A percentile compares a stretch with the other conserved stretches of the same genome.
These are phyloP conservation scores for Ceriops decandra DNA, from an alignment of 345 rosid genomes.

Conservation along the genomic window DNA sequence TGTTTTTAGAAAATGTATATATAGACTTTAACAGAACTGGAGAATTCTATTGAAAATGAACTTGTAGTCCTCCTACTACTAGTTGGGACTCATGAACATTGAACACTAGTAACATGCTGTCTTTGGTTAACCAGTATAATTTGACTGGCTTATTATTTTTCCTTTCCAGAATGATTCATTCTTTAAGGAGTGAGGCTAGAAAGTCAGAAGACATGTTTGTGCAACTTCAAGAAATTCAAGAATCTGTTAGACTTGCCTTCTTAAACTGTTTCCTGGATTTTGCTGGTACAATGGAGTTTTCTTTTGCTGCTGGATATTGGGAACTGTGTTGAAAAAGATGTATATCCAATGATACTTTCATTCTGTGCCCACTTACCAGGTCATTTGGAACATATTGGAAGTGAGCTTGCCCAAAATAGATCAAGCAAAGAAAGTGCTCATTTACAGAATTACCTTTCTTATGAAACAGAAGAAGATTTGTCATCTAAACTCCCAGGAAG, in stretches of 20 bases:
- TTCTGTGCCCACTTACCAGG: conserved; percentile 34
- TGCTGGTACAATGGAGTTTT: conserved; percentile 58
- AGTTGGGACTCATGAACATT: background rate
- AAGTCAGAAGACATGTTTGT: conserved; percentile 70
- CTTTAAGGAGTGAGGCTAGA: conserved; percentile 70
- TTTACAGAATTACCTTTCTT: conserved; percentile 58
- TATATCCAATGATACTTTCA: conserved; percentile 15
- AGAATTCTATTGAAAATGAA: too few relatives aligned
- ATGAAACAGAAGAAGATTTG: conserved; percentile 40
- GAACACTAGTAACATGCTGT: too few relatives aligned
- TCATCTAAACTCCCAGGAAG: conserved; percentile 56
- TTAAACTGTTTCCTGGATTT: conserved; percentile 95
- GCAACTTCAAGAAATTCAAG: conserved; percentile 85
- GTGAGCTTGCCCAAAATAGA: conserved; percentile 47
- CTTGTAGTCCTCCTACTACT: background rate
- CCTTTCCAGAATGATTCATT: conserved; percentile 70
- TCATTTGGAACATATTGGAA: conserved; percentile 61
- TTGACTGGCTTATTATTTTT: conserved; percentile 9
- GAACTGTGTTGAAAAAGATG: background rate
- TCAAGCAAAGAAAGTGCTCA: conserved; percentile 44
- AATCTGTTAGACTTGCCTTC: conserved; percentile 85
- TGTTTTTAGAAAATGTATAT: too few relatives aligned
- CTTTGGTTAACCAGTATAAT: background rate
- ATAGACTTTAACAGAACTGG: too few relatives aligned
- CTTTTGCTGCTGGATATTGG: conserved; percentile 8